A percentile compares a stretch with the other conserved stretches of the same genome.
Evolutionary conservation across 345 rosid species (phyloP).

Genomic region (Zanthoxylum bungeanum): DNA sequence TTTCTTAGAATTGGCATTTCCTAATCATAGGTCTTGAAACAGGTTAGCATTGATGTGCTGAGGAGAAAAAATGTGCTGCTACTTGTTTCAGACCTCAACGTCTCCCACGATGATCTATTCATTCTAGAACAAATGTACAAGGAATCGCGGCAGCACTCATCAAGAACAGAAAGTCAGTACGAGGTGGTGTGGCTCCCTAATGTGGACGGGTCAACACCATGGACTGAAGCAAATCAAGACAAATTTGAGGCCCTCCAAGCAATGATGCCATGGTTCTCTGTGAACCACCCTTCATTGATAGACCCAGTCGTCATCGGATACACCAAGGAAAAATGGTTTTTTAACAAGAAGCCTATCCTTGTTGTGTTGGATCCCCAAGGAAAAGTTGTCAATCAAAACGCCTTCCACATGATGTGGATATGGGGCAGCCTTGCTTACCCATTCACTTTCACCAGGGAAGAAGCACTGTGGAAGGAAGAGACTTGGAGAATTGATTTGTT

Average conservation of each 20-base stretch:
- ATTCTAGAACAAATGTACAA: constrained; percentile 37
- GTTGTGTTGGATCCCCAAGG: constrained; percentile 64
- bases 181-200: constrained; percentile 70
- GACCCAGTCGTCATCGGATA: constrained; percentile 46
- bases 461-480: constrained; percentile 61
- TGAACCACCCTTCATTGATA: constrained; percentile 45
- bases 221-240: constrained; percentile 20
- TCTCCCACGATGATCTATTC: constrained; percentile 33
- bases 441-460: constrained; percentile 50
- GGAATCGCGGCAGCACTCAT: constrained; percentile 31
- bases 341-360: constrained; percentile 46
- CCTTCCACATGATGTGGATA: constrained; percentile 68
- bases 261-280: constrained; percentile 61
- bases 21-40: constrained; percentile 9
- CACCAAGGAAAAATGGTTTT: constrained; percentile 63
- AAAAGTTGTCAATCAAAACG: constrained; percentile 41
- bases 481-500: constrained; percentile 50
- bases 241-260: constrained; percentile 29
- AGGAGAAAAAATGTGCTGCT: constrained; percentile 52
- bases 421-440: constrained; percentile 65
- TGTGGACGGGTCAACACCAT: constrained; percentile 34
- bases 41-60: constrained; percentile 46
- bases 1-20: not conserved
- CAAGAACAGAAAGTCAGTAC: constrained; percentile 43
- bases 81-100: constrained; percentile 51